Evolutionary conservation across 2,329 filamentous ascomycete genomes (phyloP).

Genomic region (Aspergillus sp.): DNA sequence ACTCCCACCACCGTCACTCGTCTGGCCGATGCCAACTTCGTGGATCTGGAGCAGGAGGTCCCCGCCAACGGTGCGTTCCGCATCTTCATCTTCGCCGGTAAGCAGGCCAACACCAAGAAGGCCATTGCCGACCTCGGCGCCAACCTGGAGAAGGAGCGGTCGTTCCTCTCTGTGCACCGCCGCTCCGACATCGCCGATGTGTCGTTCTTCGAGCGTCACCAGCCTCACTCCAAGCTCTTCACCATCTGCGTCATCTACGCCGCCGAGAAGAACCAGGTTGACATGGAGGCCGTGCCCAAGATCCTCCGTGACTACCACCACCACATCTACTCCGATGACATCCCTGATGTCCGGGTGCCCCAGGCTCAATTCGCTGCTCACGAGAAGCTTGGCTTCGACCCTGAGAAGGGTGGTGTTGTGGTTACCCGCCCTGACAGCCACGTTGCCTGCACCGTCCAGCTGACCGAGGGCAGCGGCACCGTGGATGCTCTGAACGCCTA

Average conservation of each 20-base stretch:
- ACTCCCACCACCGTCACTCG: slow-evolving; percentile 79
- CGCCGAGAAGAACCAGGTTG: slow-evolving; percentile 64
- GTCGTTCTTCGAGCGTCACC: slow-evolving; percentile 76
- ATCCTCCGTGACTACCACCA: slow-evolving; percentile 73
- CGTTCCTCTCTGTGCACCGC: slow-evolving; percentile 69
- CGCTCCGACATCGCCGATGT: slow-evolving; percentile 62
- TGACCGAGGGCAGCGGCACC: slow-evolving; percentile 75
- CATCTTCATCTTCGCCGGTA: slow-evolving; percentile 81
- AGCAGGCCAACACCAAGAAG: slow-evolving; percentile 55
- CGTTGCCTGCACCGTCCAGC: slow-evolving; percentile 70
- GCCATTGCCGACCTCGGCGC: slow-evolving; percentile 70
- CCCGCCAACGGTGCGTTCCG: slow-evolving; percentile 86
- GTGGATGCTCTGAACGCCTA: slow-evolving; percentile 80
- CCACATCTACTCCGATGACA: slow-evolving; percentile 83
- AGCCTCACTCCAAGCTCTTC: slow-evolving; percentile 81
- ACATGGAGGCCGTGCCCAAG: slow-evolving; percentile 70
- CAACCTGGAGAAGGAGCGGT: slow-evolving; percentile 63
- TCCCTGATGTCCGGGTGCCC: slow-evolving; percentile 68
- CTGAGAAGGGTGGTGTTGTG: slow-evolving; percentile 73
- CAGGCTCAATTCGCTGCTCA: slow-evolving; percentile 73
- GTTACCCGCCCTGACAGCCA: slow-evolving; percentile 87
- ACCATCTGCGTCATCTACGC: slow-evolving; percentile 76
- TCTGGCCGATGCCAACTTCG: slow-evolving; percentile 83
- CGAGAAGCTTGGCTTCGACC: slow-evolving; percentile 78
- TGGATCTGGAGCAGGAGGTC: slow-evolving; percentile 86